Evolutionary conservation across 2,329 filamentous ascomycete species (phyloP).

Genomic region (Bimuria novae-zelandiae): DNA sequence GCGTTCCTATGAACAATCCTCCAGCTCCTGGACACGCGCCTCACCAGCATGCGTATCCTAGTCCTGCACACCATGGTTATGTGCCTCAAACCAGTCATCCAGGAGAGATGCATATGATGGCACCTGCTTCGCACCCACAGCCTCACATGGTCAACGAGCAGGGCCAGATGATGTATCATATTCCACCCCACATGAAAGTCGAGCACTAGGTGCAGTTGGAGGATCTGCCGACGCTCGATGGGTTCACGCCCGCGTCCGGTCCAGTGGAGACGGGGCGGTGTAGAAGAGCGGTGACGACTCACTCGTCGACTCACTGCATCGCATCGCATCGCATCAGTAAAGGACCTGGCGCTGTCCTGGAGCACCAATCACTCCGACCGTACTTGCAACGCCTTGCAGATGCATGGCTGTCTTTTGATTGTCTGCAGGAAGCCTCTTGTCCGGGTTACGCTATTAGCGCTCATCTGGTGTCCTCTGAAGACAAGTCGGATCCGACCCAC

Average conservation of each 20-base stretch:
- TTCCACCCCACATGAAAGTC: constrained; percentile 47
- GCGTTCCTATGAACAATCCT: constrained; percentile 39
- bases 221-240: not conserved
- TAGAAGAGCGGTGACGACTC: constrained; percentile 5
- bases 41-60: constrained; percentile 35
- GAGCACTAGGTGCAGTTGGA: constrained; percentile 41
- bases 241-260: not conserved
- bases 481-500: not conserved
- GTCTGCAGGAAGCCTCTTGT: not conserved
- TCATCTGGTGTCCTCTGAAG: too few species aligned
- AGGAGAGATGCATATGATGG: constrained; percentile 46
- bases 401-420: not conserved
- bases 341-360: not conserved
- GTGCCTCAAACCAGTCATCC: constrained; percentile 42
- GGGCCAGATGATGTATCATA: constrained; percentile 48
- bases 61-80: constrained; percentile 36
- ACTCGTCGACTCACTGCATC: not conserved
- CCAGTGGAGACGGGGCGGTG: constrained; percentile 10
- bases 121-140: constrained; percentile 37
- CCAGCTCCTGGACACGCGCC: constrained; percentile 30
- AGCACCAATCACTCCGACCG: not conserved
- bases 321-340: not conserved
- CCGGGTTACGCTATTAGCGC: not conserved
- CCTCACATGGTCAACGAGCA: constrained; percentile 46
- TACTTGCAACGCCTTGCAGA: not conserved